phyloP scores from a whole-genome alignment of 2,329 filamentous ascomycete species.

The Penicillium occitanis region DNA sequence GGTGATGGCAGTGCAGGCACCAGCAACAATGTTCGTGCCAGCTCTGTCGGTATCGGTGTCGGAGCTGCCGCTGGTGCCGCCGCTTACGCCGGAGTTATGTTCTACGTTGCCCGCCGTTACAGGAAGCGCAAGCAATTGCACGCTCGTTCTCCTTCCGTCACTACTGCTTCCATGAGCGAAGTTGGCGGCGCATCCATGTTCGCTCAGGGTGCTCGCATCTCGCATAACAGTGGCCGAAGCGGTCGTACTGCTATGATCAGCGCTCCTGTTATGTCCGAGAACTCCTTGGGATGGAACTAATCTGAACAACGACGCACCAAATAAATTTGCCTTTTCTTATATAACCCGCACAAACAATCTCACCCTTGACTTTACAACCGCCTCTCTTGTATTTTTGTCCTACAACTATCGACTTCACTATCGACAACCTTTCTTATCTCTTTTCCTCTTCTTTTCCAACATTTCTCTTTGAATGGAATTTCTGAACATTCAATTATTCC shows the following conservation, averaged over 20 bases:
- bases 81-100: conserved; percentile 93
- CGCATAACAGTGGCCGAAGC: conserved; percentile 68
- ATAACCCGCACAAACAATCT: background rate
- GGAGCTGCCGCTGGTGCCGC: conserved; percentile 76
- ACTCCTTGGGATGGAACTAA: conserved; percentile 92
- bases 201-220: conserved; percentile 41
- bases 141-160: conserved; percentile 72
- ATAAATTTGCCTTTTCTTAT: background rate
- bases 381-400: conserved; percentile 23
- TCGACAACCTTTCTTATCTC: conserved; percentile 20
- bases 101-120: conserved; percentile 86
- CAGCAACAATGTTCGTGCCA: conserved; percentile 40
- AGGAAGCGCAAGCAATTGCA: conserved; percentile 79
- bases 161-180: conserved; percentile 66
- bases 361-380: conserved; percentile 1
- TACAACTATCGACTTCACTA: conserved; percentile 19
- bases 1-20: conserved; percentile 49
- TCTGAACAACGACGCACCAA: background rate
- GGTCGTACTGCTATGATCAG: conserved; percentile 74
- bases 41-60: conserved; percentile 67
- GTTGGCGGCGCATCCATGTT: conserved; percentile 47
- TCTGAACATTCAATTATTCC: conserved; percentile 21
- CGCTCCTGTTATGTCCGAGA: conserved; percentile 86
- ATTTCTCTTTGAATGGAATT: conserved; percentile 23
- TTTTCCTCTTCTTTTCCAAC: conserved; percentile 23